Percentiles rank a stretch among this genome's conserved stretches.
Conservation (phyloP, 176 grass and related monocot genomes). For the Triticum timopheevii region DNA sequence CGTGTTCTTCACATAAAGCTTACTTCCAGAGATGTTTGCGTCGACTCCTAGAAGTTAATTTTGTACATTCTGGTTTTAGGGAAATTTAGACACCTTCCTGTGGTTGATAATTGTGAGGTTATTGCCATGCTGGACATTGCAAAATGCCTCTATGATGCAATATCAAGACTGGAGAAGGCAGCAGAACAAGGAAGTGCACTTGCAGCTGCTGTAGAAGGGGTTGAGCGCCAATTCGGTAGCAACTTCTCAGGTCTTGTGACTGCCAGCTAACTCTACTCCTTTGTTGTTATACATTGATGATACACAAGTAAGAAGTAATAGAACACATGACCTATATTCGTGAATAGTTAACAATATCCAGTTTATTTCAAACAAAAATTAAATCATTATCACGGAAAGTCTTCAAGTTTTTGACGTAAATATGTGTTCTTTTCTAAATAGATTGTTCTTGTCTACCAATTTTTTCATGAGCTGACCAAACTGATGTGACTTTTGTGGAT, state of each 20-base stretch:
- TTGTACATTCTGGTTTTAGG: constrained; percentile 51
- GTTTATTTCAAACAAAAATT: not conserved
- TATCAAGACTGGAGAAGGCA: constrained; percentile 91
- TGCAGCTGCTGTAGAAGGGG: constrained; percentile 85
- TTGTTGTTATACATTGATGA: constrained; percentile 14
- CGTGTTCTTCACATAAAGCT: constrained; percentile 11
- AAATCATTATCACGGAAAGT: not conserved
- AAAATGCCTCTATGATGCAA: constrained; percentile 97
- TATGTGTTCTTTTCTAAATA: not conserved
- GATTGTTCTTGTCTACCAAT: not conserved
- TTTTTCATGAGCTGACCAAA: constrained; percentile 17
- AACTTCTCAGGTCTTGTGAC: constrained; percentile 56
- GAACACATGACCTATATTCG: not conserved
- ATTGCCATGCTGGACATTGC: constrained; percentile 95
- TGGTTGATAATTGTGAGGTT: constrained; percentile 97
- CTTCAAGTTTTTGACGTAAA: not conserved
- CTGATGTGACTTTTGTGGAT: constrained; percentile 37
- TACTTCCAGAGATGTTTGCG: constrained; percentile 8
- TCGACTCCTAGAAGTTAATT: constrained; percentile 5
- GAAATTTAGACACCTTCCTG: constrained; percentile 99
- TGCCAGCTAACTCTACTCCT: not conserved
- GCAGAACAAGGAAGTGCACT: constrained; percentile 80
- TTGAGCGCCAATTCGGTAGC: constrained; percentile 60
- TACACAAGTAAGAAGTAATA: constrained; percentile 13
- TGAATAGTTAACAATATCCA: not conserved